These are phyloP conservation scores for Penicillium crystallinum DNA, from an alignment of 495 filamentous ascomycete species.

Conservation along the genomic window DNA sequence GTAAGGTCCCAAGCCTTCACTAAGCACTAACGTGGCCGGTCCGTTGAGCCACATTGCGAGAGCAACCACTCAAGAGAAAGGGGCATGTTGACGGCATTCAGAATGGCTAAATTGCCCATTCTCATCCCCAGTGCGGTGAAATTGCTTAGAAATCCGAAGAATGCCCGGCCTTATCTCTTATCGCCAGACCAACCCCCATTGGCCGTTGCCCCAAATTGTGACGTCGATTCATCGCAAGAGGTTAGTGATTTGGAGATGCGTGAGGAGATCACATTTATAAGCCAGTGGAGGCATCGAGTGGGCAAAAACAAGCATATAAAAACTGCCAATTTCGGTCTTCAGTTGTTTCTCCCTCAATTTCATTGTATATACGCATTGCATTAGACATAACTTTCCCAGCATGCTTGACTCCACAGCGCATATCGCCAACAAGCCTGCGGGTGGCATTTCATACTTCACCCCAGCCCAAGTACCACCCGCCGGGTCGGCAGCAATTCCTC, in stretches of 20 bases:
- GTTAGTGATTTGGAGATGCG: neutral
- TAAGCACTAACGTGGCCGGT: neutral
- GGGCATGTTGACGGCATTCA: neutral
- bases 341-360: neutral
- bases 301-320: too few relatives aligned
- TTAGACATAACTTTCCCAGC: neutral
- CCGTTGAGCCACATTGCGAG: neutral
- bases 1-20: neutral
- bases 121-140: neutral
- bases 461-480: slow-evolving; percentile 55
- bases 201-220: slow-evolving; percentile 1
- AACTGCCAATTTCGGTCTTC: too few relatives aligned
- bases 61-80: neutral
- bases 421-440: slow-evolving; percentile 39
- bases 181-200: neutral
- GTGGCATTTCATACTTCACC: slow-evolving; percentile 57
- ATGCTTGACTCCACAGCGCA: slow-evolving; percentile 11
- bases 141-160: neutral
- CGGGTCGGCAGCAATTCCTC: slow-evolving; percentile 57
- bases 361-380: neutral
- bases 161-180: neutral
- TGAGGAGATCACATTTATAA: slow-evolving; percentile 16
- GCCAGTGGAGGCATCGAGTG: slow-evolving; percentile 4
- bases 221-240: slow-evolving; percentile 8
- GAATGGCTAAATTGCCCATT: neutral